Percentiles rank a stretch among this genome's conserved stretches.
phyloP scores from a whole-genome alignment of 2,329 filamentous ascomycete genomes.

The Hypocrella siamensis region DNA sequence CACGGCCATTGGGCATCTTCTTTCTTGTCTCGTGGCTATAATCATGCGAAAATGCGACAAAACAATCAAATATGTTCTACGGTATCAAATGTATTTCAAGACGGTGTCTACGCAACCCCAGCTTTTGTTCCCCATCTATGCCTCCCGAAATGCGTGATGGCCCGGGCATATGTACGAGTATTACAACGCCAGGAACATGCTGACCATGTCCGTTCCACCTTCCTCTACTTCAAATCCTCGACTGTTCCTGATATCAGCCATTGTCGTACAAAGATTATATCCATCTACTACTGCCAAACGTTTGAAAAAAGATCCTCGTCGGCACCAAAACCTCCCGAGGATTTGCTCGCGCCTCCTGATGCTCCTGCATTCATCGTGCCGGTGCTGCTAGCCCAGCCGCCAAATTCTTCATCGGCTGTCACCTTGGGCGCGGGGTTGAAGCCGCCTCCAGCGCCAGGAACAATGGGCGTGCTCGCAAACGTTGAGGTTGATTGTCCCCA shows the following conservation, averaged over 20 bases:
- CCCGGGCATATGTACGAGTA: conserved; percentile 3
- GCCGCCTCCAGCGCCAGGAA: conserved; percentile 47
- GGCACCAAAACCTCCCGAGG: conserved; percentile 43
- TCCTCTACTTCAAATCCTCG: conserved; percentile 5
- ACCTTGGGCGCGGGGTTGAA: conserved; percentile 54
- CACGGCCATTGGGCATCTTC: too few relatives aligned
- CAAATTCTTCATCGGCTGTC: conserved; percentile 85
- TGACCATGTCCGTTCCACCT: conserved; percentile 5
- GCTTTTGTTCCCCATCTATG: too few relatives aligned
- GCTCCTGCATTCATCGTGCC: conserved; percentile 22
- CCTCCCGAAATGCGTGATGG: too few relatives aligned
- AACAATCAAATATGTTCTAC: too few relatives aligned
- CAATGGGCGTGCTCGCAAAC: conserved; percentile 44
- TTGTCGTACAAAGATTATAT: conserved; percentile 2
- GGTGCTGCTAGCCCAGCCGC: conserved; percentile 74
- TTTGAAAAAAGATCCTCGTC: conserved; percentile 89
- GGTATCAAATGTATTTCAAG: too few relatives aligned
- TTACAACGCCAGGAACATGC: conserved; percentile 17
- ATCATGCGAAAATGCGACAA: too few relatives aligned
- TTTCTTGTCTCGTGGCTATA: too few relatives aligned
- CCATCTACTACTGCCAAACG: conserved; percentile 59
- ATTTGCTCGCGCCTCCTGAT: conserved; percentile 30
- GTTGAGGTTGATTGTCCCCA: conserved; percentile 33
- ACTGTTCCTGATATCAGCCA: too few relatives aligned
- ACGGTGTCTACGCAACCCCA: too few relatives aligned